Evolutionary conservation across 2,329 filamentous ascomycete species (phyloP).

Genomic region (Graphilbum sp.): DNA sequence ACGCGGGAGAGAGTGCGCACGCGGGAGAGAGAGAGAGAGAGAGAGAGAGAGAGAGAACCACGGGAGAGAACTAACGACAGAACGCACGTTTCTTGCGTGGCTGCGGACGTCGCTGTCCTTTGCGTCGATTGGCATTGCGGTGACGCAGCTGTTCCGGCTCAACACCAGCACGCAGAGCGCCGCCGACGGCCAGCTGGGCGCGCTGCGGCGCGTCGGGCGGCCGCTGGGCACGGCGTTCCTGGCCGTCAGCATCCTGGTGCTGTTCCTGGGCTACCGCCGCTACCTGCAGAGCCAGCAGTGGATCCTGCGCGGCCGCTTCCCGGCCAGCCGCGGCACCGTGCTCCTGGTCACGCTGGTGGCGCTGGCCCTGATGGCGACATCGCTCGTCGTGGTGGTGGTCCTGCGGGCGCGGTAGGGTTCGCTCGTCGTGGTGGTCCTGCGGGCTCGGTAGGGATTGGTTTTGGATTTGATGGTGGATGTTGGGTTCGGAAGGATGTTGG

Average conservation of each 20-base stretch:
- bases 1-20: no score
- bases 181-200: slow-evolving; percentile 13
- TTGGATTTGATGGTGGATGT: no score
- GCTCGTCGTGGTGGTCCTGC: slow-evolving; percentile 43
- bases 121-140: slow-evolving; percentile 65
- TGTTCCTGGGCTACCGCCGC: slow-evolving; percentile 61
- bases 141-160: slow-evolving; percentile 72
- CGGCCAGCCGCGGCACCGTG: slow-evolving; percentile 60
- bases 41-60: neutral
- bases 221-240: slow-evolving; percentile 65
- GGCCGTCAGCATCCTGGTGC: slow-evolving; percentile 55
- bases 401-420: slow-evolving; percentile 20
- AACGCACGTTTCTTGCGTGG: slow-evolving; percentile 76
- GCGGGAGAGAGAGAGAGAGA: neutral
- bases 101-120: slow-evolving; percentile 68
- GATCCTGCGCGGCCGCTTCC: slow-evolving; percentile 66
- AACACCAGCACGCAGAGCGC: slow-evolving; percentile 42
- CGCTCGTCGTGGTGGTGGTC: slow-evolving; percentile 41
- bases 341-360: slow-evolving; percentile 52
- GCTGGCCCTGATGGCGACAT: slow-evolving; percentile 42
- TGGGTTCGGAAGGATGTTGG: no score
- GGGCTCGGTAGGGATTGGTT: slow-evolving; percentile 10
- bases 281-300: slow-evolving; percentile 68
- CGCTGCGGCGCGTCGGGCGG: slow-evolving; percentile 49
- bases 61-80: slow-evolving; percentile 22